Conservation (phyloP, 2,329 filamentous ascomycete species). For the Exserohilum rostratum region DNA sequence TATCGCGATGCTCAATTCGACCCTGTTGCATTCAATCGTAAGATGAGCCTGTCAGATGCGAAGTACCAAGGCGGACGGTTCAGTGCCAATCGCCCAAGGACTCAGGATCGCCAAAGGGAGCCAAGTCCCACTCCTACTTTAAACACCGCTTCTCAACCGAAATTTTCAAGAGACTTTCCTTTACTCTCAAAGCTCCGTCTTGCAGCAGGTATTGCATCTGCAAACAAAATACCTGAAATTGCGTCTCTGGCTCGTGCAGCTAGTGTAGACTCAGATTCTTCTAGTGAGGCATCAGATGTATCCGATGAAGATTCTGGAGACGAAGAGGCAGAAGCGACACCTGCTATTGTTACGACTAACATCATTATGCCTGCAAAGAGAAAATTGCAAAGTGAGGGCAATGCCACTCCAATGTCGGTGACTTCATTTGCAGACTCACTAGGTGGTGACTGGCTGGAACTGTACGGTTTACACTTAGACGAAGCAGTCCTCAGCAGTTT, state of each 20-base stretch:
- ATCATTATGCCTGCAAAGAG: slow-evolving; percentile 36
- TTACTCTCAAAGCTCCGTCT: slow-evolving; percentile 41
- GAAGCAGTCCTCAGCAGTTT: slow-evolving; percentile 33
- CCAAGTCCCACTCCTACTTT: neutral
- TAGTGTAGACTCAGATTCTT: slow-evolving; percentile 37
- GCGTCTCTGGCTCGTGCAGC: slow-evolving; percentile 20
- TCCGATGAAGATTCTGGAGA: slow-evolving; percentile 34
- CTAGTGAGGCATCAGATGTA: slow-evolving; percentile 32
- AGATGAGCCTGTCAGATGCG: slow-evolving; percentile 55
- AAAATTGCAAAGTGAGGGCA: slow-evolving; percentile 44
- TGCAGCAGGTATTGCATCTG: slow-evolving; percentile 33
- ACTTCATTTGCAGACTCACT: slow-evolving; percentile 45
- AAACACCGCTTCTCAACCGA: slow-evolving; percentile 15
- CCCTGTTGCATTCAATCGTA: slow-evolving; percentile 59
- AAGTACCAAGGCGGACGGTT: slow-evolving; percentile 62
- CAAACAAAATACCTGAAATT: slow-evolving; percentile 24
- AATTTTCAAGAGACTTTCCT: slow-evolving; percentile 37
- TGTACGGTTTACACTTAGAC: slow-evolving; percentile 37
- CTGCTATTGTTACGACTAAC: slow-evolving; percentile 23
- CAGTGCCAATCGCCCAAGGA: slow-evolving; percentile 14
- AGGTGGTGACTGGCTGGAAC: slow-evolving; percentile 35
- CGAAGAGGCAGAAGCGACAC: slow-evolving; percentile 18
- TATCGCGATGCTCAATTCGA: slow-evolving; percentile 56
- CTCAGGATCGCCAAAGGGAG: slow-evolving; percentile 10
- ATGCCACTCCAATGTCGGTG: slow-evolving; percentile 44